Evolutionary conservation across 345 rosid genomes (phyloP).

Genomic region (Populus ilicifolia): DNA sequence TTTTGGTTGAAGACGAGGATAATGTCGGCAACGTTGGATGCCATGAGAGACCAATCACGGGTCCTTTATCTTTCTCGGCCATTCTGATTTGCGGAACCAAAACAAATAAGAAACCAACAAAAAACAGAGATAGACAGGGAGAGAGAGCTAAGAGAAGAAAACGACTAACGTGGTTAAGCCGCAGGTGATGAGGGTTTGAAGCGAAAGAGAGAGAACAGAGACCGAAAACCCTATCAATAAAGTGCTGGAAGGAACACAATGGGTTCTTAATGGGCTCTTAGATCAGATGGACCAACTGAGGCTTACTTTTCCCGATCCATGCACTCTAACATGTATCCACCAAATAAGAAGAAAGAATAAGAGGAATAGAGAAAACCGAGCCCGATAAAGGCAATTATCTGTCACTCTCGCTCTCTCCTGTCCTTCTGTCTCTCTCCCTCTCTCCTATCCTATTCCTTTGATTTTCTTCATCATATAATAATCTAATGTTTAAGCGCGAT

Average conservation of each 20-base stretch:
- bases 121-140: not conserved
- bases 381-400: not conserved
- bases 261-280: not conserved
- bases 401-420: not conserved
- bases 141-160: too few species aligned
- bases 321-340: too few species aligned
- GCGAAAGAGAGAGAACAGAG: not conserved
- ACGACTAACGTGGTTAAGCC: not conserved
- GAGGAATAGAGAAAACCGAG: not conserved
- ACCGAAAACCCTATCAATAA: not conserved
- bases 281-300: too few species aligned
- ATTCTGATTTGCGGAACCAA: conserved; percentile 14
- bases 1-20: conserved; percentile 12
- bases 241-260: too few species aligned
- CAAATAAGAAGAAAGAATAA: too few species aligned
- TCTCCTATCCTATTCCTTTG: too few species aligned
- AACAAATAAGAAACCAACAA: not conserved
- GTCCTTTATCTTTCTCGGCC: conserved; percentile 40
- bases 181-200: not conserved
- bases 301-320: too few species aligned
- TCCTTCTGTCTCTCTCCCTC: not conserved
- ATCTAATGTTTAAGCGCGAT: too few species aligned
- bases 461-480: too few species aligned
- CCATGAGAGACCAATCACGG: conserved; percentile 79
- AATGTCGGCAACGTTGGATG: conserved; percentile 63